Base-by-base conservation (phyloP, 2,329 filamentous ascomycete genomes). In the Didymellaceae sp. region DNA sequence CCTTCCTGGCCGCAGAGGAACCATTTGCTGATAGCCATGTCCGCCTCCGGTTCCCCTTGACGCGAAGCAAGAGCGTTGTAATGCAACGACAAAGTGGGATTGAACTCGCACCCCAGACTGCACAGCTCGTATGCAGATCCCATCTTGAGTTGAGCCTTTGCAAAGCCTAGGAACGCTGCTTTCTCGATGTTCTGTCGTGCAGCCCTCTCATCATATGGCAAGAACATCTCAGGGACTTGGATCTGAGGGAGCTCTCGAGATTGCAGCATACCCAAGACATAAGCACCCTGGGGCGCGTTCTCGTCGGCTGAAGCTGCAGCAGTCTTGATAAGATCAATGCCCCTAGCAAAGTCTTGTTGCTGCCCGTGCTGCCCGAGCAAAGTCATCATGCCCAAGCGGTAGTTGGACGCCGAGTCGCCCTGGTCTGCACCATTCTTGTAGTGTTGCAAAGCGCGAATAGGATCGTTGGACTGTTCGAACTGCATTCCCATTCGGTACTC, bases 401-500 rank as follows among this genome's bases (percentile, higher is more conserved):
- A 88, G 68, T 86, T 88, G 5, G 91, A 92, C 3, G 94, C 94
- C 13, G 94, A 96, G 75, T 99, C 94, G 18, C 87, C 86, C 61
- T 87, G 78, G 40, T 85, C 83, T 40, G 94, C 86, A 40, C 94
- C 94, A 38, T 84, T 83, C 59, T 91, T 86, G 74, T 97, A 99
- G 73, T 97, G 92, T 66, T 88, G 86, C 67, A 97, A 86, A 5
- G 94, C 94, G 72, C 96, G 97, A 56, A 87, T 82, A 53, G 91
- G 87, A 67, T 99, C 93, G 68, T 96, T 96, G 4, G 91, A 93
- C 71, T 89, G 91, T 75, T 99, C 94, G 71, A 92, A 97, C 49
- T 97, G 88, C 93, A 97, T 99, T 56, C 94, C 94, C 77, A 99
- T 96, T 37, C 94, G 86, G 74, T 99, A 99, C 73, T 97, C 91